phyloP scores from a whole-genome alignment of 139 green algal genomes.

The Tetraselmis striata region DNA sequence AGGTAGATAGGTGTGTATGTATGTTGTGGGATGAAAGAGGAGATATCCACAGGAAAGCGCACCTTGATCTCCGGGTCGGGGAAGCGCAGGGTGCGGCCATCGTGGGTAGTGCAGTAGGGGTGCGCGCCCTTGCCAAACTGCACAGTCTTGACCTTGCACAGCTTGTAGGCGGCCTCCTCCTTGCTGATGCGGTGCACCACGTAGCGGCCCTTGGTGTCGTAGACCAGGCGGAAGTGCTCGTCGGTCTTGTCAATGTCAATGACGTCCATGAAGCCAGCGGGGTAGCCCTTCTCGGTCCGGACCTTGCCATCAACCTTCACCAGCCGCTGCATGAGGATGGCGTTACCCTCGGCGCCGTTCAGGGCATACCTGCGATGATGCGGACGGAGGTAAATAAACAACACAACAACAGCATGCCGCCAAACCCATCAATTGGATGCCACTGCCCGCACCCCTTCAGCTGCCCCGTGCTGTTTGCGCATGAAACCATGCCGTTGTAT shows the following conservation, averaged over 20 bases:
- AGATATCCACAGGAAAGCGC: background rate
- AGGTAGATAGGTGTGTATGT: no score
- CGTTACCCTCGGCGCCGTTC: conserved; percentile 89
- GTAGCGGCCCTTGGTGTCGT: conserved; percentile 97
- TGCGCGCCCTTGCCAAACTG: conserved; percentile 88
- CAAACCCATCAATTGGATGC: no score
- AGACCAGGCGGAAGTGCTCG: conserved; percentile 88
- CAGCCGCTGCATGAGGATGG: conserved; percentile 96
- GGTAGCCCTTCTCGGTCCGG: conserved; percentile 92
- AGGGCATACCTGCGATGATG: conserved; percentile 82
- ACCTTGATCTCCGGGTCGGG: conserved; percentile 93
- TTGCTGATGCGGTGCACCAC: conserved; percentile 91
- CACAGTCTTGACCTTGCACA: conserved; percentile 81
- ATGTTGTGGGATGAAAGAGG: no score
- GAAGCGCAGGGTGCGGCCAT: conserved; percentile 97
- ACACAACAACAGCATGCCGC: background rate
- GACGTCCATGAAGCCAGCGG: conserved; percentile 97
- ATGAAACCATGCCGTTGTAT: no score
- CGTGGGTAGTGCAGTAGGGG: conserved; percentile 89
- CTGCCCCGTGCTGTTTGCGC: no score
- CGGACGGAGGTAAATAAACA: background rate
- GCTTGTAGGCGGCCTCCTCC: conserved; percentile 97
- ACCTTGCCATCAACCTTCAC: conserved; percentile 97
- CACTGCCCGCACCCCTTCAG: no score
- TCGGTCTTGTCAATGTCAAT: conserved; percentile 94